phyloP scores from a whole-genome alignment of 2,329 filamentous ascomycete genomes.

The Pseudocercospora cruenta region DNA sequence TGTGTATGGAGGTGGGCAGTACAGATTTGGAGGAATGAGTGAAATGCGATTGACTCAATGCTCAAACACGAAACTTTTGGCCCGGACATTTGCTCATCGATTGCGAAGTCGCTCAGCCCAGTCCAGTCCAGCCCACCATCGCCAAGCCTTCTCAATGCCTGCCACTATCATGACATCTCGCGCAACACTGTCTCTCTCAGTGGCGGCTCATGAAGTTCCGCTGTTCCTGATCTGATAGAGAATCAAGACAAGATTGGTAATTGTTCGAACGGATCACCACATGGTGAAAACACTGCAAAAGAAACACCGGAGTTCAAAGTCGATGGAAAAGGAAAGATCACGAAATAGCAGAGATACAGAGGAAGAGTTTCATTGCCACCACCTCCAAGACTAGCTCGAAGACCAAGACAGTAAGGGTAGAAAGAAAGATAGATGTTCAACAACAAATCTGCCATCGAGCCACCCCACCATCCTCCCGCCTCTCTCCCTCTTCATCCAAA shows the following conservation, averaged over 20 bases:
- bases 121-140: neutral
- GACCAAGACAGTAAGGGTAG: neutral
- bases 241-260: too few species aligned
- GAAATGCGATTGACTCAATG: too few species aligned
- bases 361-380: neutral
- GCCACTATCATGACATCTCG: neutral
- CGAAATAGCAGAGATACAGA: neutral
- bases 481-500: neutral
- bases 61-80: too few species aligned
- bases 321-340: neutral
- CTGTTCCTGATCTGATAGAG: too few species aligned
- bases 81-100: too few species aligned
- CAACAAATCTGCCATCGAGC: neutral
- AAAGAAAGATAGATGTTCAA: neutral
- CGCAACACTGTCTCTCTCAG: neutral
- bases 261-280: neutral
- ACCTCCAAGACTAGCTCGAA: neutral
- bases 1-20: neutral
- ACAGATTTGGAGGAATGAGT: neutral
- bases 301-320: too few species aligned
- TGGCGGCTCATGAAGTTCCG: too few species aligned
- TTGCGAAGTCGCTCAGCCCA: too few species aligned
- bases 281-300: too few species aligned
- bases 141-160: neutral
- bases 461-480: neutral